Base-by-base conservation (phyloP, 192 early-diverging fungal species). In the Backusella macrospora region DNA sequence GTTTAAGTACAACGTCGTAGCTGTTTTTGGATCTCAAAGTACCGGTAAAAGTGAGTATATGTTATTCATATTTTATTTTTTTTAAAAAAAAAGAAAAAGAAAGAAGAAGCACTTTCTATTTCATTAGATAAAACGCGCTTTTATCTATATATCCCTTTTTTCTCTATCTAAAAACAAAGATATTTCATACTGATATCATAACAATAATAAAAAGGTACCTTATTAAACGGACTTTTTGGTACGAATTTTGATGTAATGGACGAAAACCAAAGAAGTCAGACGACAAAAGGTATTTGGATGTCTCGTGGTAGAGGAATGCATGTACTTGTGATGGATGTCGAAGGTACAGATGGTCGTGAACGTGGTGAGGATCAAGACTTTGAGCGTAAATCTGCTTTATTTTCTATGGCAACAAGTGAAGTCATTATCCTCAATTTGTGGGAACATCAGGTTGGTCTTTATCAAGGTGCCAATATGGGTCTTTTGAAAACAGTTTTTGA, bases 311-410 rank as follows among this genome's bases (percentile, higher is more conserved):
- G 85, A 44, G 90, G 90, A 59, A 89, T 90, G 86, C 86, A 88
- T 62, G 87, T 97, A 26, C 83, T 99, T 15, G 93, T 99, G 34
- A 88, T 99, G 87, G 98, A 99, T 83, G 98, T 99, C 6, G 98
- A 99, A 79, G 98, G 98, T 72, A 98, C 97, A 0, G 98, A 99
- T 76, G 98, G 98, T 44, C 91, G 97, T 47, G 98, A 99, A 79
- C 92, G 97, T 59, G 97, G 98, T 66, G 98, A 99, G 83, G 93
- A 99, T 76, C 96, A 98, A 85, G 96, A 99, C 76, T 99, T 99
- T 85, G 98, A 99, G 85, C 89, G 98, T 67, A 99, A 99, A 82
- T 94, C 92, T 73, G 97, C 98, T 21, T 83, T 99, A 44, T 99
- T 99, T 80, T 97, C 97, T 13, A 86, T 99, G 75, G 96, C 98